Base-by-base conservation (phyloP, 148 eudicot genomes). In the Rhododendron kiyosumense region DNA sequence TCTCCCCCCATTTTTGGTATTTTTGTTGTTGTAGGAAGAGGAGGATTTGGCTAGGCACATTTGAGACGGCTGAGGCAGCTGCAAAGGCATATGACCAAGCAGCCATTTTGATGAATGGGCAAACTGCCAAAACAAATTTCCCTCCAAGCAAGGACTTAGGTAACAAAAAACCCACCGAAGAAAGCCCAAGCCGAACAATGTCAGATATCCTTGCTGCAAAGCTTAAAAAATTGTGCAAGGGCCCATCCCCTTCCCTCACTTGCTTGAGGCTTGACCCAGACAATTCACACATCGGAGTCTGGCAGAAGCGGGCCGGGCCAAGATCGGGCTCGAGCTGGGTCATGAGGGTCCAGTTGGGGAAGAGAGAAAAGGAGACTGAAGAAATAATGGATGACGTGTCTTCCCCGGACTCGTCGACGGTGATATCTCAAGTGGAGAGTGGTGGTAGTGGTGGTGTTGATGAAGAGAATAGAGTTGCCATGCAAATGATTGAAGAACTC, bases 1-100 rank as follows among this genome's bases (percentile, higher is more conserved):
- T 41, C 43, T 41, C 43, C 5, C 41, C 1, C 43, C 43, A 41
- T 41, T 41, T 41, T 41, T 41, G 43, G 43, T n/a, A 1, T 49
- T 48, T 28, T 52, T 81, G 45, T 41, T 41, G 43, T 48, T 81
- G 45, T 26, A 96, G 99, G 89, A 96, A 96, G 89, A 93, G 93
- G 79, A 91, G 99, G 91, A 91, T 95, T 22, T 96, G 98, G 97
- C 85, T 96, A 71, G 98, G 98, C n/a, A 96, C 98, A 67, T 95
- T 92, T 49, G 99, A 96, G 89, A 96, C 99, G 13, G 98, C 99
- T 1, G 98, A 96, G 84, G 99, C 93, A 71, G 98, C 98, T 24
- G 99, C 99, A 8, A 85, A 90, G 77, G 99, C 99, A 45, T 96
- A 96, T 80, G 99, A 96, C 69, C 91, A 96, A 91, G 99, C 99